phyloP scores from a whole-genome alignment of 331 rosid genomes.

The Quercus tomentella region DNA sequence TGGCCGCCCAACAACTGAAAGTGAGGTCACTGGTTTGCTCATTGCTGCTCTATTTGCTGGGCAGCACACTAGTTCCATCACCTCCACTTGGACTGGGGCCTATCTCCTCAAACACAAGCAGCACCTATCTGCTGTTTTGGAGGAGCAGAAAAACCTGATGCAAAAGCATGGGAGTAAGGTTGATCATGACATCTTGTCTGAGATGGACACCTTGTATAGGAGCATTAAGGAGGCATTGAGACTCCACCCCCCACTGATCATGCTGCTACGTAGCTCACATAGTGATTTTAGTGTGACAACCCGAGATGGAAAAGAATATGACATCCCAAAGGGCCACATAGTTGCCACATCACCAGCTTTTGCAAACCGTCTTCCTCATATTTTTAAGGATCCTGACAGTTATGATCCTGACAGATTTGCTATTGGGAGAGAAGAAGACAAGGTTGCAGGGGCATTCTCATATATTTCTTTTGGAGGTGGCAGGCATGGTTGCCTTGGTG shows the following conservation, averaged over 20 bases:
- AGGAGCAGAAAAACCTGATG: slow-evolving; percentile 65
- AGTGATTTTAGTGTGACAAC: slow-evolving; percentile 64
- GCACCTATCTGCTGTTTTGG: slow-evolving; percentile 60
- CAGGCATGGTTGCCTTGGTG: slow-evolving; percentile 93
- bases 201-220: slow-evolving; percentile 79
- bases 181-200: slow-evolving; percentile 84
- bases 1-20: slow-evolving; percentile 68
- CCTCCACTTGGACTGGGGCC: slow-evolving; percentile 92
- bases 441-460: slow-evolving; percentile 77
- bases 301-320: slow-evolving; percentile 70
- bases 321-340: slow-evolving; percentile 87
- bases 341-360: slow-evolving; percentile 89
- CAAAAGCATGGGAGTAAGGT: slow-evolving; percentile 65
- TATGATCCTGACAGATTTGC: slow-evolving; percentile 73
- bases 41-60: slow-evolving; percentile 83
- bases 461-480: slow-evolving; percentile 94
- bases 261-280: slow-evolving; percentile 80
- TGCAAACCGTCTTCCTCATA: slow-evolving; percentile 74
- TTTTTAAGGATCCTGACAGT: slow-evolving; percentile 66
- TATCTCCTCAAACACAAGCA: slow-evolving; percentile 63
- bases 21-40: slow-evolving; percentile 67
- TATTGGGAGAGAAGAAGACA: slow-evolving; percentile 81
- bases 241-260: slow-evolving; percentile 72
- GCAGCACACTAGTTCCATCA: slow-evolving; percentile 74
- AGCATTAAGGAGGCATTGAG: slow-evolving; percentile 87